Evolutionary conservation across 192 early-diverging fungal species (phyloP), one percentile per base, ranked within the genome.

Genomic region (Entomortierella chlamydospora): DNA sequence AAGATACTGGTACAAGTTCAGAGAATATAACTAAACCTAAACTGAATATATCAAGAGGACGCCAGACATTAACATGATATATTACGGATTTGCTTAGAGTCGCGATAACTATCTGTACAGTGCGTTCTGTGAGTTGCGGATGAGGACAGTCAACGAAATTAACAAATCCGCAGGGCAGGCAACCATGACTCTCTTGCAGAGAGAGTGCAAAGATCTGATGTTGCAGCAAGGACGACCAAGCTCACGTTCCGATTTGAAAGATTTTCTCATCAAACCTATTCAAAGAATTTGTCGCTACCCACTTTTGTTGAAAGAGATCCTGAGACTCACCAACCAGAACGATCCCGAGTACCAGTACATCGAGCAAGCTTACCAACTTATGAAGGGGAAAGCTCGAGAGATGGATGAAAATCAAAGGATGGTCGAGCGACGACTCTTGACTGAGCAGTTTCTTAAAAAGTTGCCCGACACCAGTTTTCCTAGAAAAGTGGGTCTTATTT

Each of bases 251-350:
- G 76, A 79, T 41, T 50, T 79, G 26, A 79, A 70, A 13, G 76
- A 79, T 25, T 65, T 54, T 47, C 57, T 93, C 60, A 88, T 79
- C 39, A 79, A 95, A 71, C 96, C 96, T 13, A 90, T 98, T 2
- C 96, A 98, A 81, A 85, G 96, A 15, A 91, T 97, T 31, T 96
- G 95, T 77, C 94, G 94, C 33, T 98, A 98, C 82, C 95, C 95
- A 13, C 83, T 98, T 8, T 82, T 98, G 18, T 82, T 90, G 39
- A 84, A 86, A 20, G 91, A 91, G 18, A 81, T 92, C 50, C 47
- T 87, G 22, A 84, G 89, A 47, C 72, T 87, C 39, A 91, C 90
- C 4, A 67, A 73, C 23, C 42, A 66, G 20, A 60, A 58, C 12
- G 70, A 78, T 17, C 37, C 77, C 12, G 87, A 86, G 47, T 64